phyloP scores from a whole-genome alignment of 176 grass and related monocot species.

The Hordeum marinum region DNA sequence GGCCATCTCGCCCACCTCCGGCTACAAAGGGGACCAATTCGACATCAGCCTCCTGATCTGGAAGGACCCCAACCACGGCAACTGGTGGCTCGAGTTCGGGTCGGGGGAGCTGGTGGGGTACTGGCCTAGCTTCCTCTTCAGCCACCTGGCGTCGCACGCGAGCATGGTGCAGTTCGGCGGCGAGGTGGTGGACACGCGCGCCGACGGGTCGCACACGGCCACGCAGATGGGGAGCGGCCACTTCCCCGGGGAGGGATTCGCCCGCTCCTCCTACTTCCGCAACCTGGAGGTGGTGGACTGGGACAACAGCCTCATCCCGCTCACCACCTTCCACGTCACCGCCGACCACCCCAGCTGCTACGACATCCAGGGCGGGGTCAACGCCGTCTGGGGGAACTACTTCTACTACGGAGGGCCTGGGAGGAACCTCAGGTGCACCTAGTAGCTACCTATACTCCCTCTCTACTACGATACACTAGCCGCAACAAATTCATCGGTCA shows the following conservation, averaged over 20 bases:
- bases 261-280: conserved; percentile 69
- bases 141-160: conserved; percentile 71
- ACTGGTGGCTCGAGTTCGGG: conserved; percentile 97
- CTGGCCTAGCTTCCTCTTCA: conserved; percentile 88
- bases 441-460: not conserved
- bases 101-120: conserved; percentile 70
- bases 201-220: conserved; percentile 52
- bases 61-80: conserved; percentile 94
- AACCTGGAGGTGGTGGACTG: conserved; percentile 85
- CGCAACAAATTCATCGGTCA: not conserved
- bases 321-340: conserved; percentile 60
- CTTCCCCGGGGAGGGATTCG: conserved; percentile 62
- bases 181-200: conserved; percentile 69
- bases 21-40: conserved; percentile 58
- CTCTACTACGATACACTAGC: too few species aligned
- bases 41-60: conserved; percentile 93
- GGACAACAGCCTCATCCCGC: conserved; percentile 88
- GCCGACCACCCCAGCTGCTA: conserved; percentile 84
- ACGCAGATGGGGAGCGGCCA: conserved; percentile 94
- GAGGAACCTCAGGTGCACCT: conserved; percentile 64
- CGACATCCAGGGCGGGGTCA: conserved; percentile 77
- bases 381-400: conserved; percentile 79
- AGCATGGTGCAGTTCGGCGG: conserved; percentile 95
- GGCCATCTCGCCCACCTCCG: conserved; percentile 76
- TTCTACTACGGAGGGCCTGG: conserved; percentile 87